Conservation (phyloP, 2,329 filamentous ascomycete genomes). For the Pseudogymnoascus sp. region DNA sequence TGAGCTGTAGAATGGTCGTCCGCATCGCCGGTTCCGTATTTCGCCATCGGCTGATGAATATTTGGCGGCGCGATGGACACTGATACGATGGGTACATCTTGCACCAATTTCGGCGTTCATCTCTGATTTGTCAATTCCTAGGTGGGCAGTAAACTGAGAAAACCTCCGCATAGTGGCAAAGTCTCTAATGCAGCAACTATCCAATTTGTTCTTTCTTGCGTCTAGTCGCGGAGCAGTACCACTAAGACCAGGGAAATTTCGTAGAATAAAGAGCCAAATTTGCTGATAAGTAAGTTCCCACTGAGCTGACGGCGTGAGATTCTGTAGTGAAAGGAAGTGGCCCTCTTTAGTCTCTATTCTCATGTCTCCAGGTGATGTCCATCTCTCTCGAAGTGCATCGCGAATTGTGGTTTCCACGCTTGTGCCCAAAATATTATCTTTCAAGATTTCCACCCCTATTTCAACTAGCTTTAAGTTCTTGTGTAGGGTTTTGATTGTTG, state of each 20-base stretch:
- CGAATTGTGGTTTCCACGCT: neutral
- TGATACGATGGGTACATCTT: neutral
- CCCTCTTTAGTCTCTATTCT: neutral
- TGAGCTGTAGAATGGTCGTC: neutral
- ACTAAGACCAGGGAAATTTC: conserved; percentile 12
- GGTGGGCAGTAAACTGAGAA: neutral
- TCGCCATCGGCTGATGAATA: neutral
- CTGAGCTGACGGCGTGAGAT: neutral
- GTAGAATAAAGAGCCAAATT: conserved; percentile 10
- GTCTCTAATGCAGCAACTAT: neutral
- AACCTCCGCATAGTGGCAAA: neutral
- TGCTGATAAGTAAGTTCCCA: conserved; percentile 11
- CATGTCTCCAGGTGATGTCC: neutral
- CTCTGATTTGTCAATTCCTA: neutral
- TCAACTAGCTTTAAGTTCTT: neutral
- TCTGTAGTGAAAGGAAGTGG: neutral
- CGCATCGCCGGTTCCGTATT: neutral
- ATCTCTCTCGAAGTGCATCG: neutral
- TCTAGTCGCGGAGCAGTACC: neutral
- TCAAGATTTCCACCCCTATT: neutral
- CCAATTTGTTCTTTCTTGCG: neutral
- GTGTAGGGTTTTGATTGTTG: neutral
- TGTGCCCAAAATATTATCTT: neutral
- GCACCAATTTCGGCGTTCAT: neutral
- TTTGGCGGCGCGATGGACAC: neutral